Evolutionary conservation across 2,329 filamentous ascomycete species (phyloP), one percentile per base, ranked within the genome.

Genomic region (Diaporthe sp.): DNA sequence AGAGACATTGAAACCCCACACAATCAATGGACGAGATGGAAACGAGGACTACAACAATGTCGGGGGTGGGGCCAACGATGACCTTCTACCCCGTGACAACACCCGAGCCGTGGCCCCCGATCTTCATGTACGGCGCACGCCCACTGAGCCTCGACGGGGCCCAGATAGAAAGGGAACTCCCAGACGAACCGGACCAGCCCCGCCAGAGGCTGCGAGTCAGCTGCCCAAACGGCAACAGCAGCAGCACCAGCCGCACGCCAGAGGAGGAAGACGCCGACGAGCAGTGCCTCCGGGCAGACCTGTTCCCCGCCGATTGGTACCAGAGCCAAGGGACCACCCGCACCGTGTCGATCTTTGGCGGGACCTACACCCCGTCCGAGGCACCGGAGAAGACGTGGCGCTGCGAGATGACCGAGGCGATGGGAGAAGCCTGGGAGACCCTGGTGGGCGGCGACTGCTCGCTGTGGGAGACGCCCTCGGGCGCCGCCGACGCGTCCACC

Each of bases 111-210:
- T n/a, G 3, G 2, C 31, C 10, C 9, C 44, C 62, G 7, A 5
- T 51, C 44, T 39, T 51, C 10, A 22, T 68, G 5, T 51, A 37
- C 6, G 62, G 44, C 4, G 62, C 44, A 13, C 62, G 62, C 44
- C 44, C 62, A 15, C 44, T 51, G 22, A 68, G 44, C 62, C 62
- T 68, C 22, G 62, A 68, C 62, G 42, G 25, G 59, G 15, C 19
- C 22, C 22, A 19, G 7, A 12, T 19, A 15, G 15, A 25, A 19
- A 28, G 4, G 6, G 25, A 46, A 10, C 59, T 42, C 3, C 39
- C 25, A 12, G 8, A 46, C 39, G 39, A 65, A 15, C 59, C 8
- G 13, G n/a, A 44, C 39, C 17, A 62, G 37, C 19, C 2, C 25
- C 7, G 10, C 42, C 10, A 13, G 13, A 25, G 62, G 44, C 2